Percentiles rank a stretch among this genome's conserved stretches.
phyloP scores from a whole-genome alignment of 106 monocot genomes.

The Acanthochlamys bracteata region DNA sequence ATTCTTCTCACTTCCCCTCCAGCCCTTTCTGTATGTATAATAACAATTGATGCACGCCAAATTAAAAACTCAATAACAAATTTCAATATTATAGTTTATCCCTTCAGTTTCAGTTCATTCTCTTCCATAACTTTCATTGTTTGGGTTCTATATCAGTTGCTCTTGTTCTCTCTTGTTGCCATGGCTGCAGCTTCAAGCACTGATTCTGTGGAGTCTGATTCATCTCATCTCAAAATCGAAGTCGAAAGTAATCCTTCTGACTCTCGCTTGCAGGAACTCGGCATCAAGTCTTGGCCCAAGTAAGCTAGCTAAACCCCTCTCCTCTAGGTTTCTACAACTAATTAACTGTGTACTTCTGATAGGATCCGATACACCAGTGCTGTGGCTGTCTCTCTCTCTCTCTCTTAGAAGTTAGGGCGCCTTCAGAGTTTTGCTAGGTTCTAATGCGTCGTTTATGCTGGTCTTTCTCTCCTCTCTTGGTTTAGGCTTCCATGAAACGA shows the following conservation, averaged over 20 bases:
- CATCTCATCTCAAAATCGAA: slow-evolving; percentile 29
- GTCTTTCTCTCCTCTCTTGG: too few species aligned
- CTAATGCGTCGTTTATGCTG: too few species aligned
- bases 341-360: not conserved
- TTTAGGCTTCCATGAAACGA: not conserved
- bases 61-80: too few species aligned
- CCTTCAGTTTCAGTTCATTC: too few species aligned
- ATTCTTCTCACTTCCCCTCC: too few species aligned
- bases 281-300: slow-evolving; percentile 88
- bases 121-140: too few species aligned
- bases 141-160: not conserved
- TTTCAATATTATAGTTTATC: too few species aligned
- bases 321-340: not conserved
- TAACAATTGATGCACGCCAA: too few species aligned
- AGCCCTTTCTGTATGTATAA: too few species aligned
- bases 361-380: not conserved
- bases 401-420: not conserved
- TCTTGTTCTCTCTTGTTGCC: slow-evolving; percentile 4
- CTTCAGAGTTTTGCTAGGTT: too few species aligned
- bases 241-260: slow-evolving; percentile 58
- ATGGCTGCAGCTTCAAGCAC: slow-evolving; percentile 48
- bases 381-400: not conserved
- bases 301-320: slow-evolving; percentile 19
- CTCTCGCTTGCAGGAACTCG: slow-evolving; percentile 45
- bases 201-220: slow-evolving; percentile 21